Base-by-base conservation (phyloP, 2,329 filamentous ascomycete species). In the Colletotrichum sp. region DNA sequence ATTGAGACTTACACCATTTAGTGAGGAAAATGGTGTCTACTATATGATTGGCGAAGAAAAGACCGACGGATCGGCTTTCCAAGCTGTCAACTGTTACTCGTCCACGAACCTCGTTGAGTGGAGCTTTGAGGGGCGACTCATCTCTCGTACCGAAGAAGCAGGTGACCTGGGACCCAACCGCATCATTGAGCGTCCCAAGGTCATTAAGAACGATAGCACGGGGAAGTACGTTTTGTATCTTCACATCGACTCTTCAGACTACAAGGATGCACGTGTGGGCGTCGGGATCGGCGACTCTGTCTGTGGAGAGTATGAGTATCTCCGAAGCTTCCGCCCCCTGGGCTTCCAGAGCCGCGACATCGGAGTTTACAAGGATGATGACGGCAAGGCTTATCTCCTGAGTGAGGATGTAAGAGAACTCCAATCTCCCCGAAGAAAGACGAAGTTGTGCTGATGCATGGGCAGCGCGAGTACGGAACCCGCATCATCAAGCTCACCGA, bases 11-110 rank as follows among this genome's bases (percentile, higher is more conserved):
- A 73, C 64, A 5, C 18, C 3, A 1, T 8, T 2, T 4, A 77
- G 76, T 26, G 85, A 90, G 78, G 89, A 90, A 3, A 86, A 87
- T 58, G 86, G 85, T 12, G 89, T 88, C 1, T 94, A 91, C 84
- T 94, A 94, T 83, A 88, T 92, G 84, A 90, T 94, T 38, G 93
- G 93, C 18, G 93, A 94, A 81, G 93, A 94, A 83, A 94, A 94
- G 81, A 90, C 90, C 2, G 84, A 89, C n/a, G 91, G 92, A 28
- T 88, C 85, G 1, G 83, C 86, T 0, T 94, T 94, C 81, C 89
- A 91, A 74, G 91, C 91, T 67, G 85, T 94, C 78, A 94, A 93
- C 81, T 94, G 93, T 83, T 94, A 94, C 82, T 91, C 90, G 0
- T 93, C 90, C 16, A 86, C 85, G 15, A 84, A 94, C 81, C 86